Base-by-base conservation (phyloP, 2,329 filamentous ascomycete genomes). In the Parascedosporium putredinis region DNA sequence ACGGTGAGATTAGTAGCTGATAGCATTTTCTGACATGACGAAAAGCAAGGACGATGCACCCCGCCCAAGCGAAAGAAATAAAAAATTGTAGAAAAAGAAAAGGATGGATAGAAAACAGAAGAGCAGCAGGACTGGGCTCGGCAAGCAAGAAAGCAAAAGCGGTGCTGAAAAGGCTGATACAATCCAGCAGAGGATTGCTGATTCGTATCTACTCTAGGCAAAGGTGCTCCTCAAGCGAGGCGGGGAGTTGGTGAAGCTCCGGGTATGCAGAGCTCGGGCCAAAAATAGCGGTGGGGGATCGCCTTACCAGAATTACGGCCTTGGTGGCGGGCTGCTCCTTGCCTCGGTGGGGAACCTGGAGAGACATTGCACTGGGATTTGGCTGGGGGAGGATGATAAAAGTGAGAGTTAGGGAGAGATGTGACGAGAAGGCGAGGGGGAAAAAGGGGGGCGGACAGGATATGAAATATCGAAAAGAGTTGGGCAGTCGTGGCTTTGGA, bases 301-400 rank as follows among this genome's bases (percentile, higher is more conserved):
- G 38, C 40, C 45, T 44, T 76, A 95, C 90, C 74, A 97, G 74
- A 69, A 97, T 95, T 58, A 96, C 84, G 58, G 91, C 91, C 73
- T 96, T 97, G 65, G 90, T 95, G 56, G 83, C 77, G 62, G 81
- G 77, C 55, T 67, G 59, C 57, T 71, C 61, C 59, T 72, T 75
- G 53, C 67, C 65, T 50, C 72, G 70, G 63, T 71, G 64, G 57
- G 76, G 75, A 58, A 82, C 70, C 57, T 80, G 75, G 52, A 79
- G 73, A 54, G 74, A 75, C 75, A 79, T 78, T 34, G 22, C 31
- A 34, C 31, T n/a, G n/a, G 5, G 20, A 10, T 22, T 27, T 24
- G 23, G 18, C 14, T 20, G 20, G 20, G 36, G n/a, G 45, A 25
- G 18, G 31, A 27, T 7, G 27, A 31, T 31, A 40, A 48, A 25